Evolutionary conservation across 306 rosid species (phyloP), one percentile per base, ranked within the genome.

Genomic region (Sophora flavescens): DNA sequence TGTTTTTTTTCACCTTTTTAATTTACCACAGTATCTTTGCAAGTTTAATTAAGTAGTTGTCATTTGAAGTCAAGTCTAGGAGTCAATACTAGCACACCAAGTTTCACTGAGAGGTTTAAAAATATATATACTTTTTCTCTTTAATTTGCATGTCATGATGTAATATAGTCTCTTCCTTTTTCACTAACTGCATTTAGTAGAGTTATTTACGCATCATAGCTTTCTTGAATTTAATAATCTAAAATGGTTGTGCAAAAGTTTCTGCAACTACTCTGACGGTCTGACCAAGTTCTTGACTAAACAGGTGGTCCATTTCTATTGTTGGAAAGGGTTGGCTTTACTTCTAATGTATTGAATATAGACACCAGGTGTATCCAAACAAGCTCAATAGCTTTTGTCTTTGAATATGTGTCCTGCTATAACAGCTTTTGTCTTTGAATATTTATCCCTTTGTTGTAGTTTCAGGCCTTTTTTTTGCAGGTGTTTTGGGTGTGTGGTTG

Each of bases 301-400:
- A 61, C 90, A 94, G 98, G 89, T 89, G n/a, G 89, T 86, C 78
- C 91, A 90, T 64, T 92, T 78, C 83, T 81, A 72, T 71, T 57
- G 73, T 82, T 94, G 97, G 97, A 84, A 82, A 82, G 84, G 84
- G 74, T 81, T 83, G 39, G 78, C 72, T 48, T 56, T 81, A 32
- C 86, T 76, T 45, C 66, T 71, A 48, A 76, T 10, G 17, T 66
- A 44, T 50, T 52, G 15, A 64, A 62, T 64, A 54, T 59, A 36
- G 87, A 83, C 39, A 59, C 39, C 59, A 81, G n/a, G n/a, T n/a
- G n/a, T n/a, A n/a, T n/a, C n/a, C n/a, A n/a, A n/a, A n/a, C n/a
- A n/a, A n/a, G n/a, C n/a, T n/a, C n/a, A n/a, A n/a, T n/a, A n/a
- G n/a, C n/a, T n/a, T n/a, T n/a, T n/a, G n/a, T n/a, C n/a, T n/a